A percentile compares a stretch with the other conserved stretches of the same genome.
Evolutionary conservation across 2,329 filamentous ascomycete genomes (phyloP).

Genomic region (Ophiostoma quercus): DNA sequence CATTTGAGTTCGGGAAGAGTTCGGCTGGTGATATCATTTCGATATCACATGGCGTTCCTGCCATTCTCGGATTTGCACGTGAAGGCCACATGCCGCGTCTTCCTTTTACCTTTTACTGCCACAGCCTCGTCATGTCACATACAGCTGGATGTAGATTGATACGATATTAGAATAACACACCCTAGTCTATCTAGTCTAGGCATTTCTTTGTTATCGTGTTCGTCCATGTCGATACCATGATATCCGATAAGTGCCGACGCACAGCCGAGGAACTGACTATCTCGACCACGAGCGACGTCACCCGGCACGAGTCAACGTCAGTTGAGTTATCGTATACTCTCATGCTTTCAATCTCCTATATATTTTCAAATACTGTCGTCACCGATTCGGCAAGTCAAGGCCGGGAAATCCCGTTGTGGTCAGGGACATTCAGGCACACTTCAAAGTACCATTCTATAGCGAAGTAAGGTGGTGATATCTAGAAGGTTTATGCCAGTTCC

Average conservation of each 20-base stretch:
- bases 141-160: background rate
- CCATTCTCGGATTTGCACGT: slow-evolving; percentile 20
- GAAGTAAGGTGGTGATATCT: background rate
- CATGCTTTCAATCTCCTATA: no score
- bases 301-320: background rate
- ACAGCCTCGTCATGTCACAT: background rate
- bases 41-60: background rate
- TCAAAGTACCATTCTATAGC: background rate
- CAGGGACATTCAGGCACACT: background rate
- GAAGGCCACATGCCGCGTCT: slow-evolving; percentile 16
- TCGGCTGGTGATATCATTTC: background rate
- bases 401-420: background rate
- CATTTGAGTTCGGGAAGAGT: background rate
- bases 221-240: background rate
- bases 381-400: background rate
- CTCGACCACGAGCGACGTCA: background rate
- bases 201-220: background rate
- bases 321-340: background rate
- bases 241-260: slow-evolving; percentile 12
- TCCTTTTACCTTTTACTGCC: background rate
- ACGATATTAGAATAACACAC: background rate
- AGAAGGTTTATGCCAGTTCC: background rate
- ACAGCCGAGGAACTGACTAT: slow-evolving; percentile 9
- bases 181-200: background rate
- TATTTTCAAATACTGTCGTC: background rate